phyloP scores from a whole-genome alignment of 495 filamentous ascomycete genomes.

The Glonium stellatum region DNA sequence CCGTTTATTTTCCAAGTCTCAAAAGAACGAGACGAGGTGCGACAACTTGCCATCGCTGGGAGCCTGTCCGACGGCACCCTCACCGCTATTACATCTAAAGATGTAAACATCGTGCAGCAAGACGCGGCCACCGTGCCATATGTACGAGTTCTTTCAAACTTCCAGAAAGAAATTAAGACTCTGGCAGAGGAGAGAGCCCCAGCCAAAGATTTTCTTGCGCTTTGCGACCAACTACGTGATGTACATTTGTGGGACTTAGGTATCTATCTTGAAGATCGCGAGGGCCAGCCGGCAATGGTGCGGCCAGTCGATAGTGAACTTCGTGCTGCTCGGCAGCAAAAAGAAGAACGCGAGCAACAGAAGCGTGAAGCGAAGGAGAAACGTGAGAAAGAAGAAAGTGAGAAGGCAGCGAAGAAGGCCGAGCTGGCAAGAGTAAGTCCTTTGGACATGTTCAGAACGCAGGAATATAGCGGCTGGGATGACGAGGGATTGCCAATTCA shows the following conservation, averaged over 20 bases:
- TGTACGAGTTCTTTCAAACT: constrained; percentile 30
- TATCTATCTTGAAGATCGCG: constrained; percentile 83
- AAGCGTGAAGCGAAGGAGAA: constrained; percentile 56
- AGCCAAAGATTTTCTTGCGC: constrained; percentile 37
- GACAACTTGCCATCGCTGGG: constrained; percentile 30
- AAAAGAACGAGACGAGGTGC: constrained; percentile 33
- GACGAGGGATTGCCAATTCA: constrained; percentile 75
- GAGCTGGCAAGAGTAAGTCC: constrained; percentile 62
- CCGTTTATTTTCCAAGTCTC: constrained; percentile 32
- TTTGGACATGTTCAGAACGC: constrained; percentile 44
- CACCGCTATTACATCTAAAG: constrained; percentile 16
- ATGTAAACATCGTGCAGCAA: constrained; percentile 11
- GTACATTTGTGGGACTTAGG: constrained; percentile 68
- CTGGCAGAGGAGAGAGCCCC: constrained; percentile 29
- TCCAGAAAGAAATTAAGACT: constrained; percentile 29
- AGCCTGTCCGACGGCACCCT: constrained; percentile 11
- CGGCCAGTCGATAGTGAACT: constrained; percentile 73
- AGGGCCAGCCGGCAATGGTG: constrained; percentile 64
- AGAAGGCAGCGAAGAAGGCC: constrained; percentile 44
- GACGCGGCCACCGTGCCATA: constrained; percentile 25
- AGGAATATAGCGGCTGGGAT: constrained; percentile 79
- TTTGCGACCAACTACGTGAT: constrained; percentile 78
- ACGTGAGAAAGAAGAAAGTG: constrained; percentile 48
- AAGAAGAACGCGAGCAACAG: constrained; percentile 51
- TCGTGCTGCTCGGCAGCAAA: constrained; percentile 64